Base-by-base conservation (phyloP, 2,329 filamentous ascomycete genomes). In the Periconia digitata region DNA sequence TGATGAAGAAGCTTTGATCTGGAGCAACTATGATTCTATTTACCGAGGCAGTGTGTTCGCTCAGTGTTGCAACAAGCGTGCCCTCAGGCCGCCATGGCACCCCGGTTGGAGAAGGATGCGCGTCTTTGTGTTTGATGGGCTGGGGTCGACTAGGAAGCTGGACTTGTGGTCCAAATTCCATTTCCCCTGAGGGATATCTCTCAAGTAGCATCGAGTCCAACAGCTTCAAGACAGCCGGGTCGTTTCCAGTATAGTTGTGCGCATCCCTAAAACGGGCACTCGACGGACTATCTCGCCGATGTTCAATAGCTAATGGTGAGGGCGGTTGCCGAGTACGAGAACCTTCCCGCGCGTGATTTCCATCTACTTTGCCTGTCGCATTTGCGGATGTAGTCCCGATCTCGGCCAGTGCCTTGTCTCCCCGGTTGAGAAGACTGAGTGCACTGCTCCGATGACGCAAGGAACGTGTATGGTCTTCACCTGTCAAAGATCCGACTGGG, bases 1-100 rank as follows among this genome's bases (percentile, higher is more conserved):
- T 97, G 47, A 96, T 81, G 71, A 99, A 99, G 74, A 99, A 99
- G 4, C 86, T 76, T 67, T 99, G 92, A 64, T 99, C 94, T 0
- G 92, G 90, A 1, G 94, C 86, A 7, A 90, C 83, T 2, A 88
- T 78, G 10, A 97, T 83, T 8, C 92, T 84, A 63, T 88, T 96
- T 55, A 97, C 84, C 7, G 89, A 83, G 0, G 85, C 90, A 22
- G 80, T 85, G 66, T 99, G 94, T 67, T 99, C 94, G 1, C 89
- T 85, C 63, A 97, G 91, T 1, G 90, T 90, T 2, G 92, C 90
- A 17, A 97, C 87, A 8, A 97, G 79, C 43, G 85, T 86, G 1
- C 94, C 92, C 46, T 85, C 83, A 0, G 94, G 94, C 55, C 84
- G 86, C 94, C 94, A 99, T 2, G 83, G 80, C 46, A 83, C 83